Evolutionary conservation across 306 rosid species (phyloP).

Genomic region (Sophora flavescens): DNA sequence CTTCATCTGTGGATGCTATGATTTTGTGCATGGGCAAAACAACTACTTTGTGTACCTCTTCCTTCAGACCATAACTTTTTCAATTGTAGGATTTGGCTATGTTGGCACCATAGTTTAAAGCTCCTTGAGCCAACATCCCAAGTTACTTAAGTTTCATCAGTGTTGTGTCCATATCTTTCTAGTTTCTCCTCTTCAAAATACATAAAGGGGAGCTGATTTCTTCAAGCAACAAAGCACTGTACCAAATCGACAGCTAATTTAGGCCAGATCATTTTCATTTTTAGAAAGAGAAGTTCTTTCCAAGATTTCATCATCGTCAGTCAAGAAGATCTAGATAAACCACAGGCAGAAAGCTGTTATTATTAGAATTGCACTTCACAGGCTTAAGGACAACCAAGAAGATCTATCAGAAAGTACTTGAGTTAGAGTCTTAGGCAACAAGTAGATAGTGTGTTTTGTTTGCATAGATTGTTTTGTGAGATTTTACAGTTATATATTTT

Average conservation of each 20-base stretch:
- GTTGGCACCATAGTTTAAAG: constrained; percentile 94
- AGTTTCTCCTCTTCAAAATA: constrained; percentile 53
- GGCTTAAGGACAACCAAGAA: constrained; percentile 54
- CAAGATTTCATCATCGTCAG: constrained; percentile 39
- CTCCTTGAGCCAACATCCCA: constrained; percentile 43
- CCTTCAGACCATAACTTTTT: constrained; percentile 86
- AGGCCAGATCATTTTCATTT: constrained; percentile 48
- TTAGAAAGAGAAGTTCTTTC: constrained; percentile 48
- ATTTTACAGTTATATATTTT: constrained; percentile 60
- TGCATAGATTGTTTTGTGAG: constrained; percentile 66
- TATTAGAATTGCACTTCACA: constrained; percentile 48
- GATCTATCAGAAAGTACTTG: constrained; percentile 50
- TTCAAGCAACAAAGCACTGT: constrained; percentile 46
- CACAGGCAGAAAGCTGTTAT: constrained; percentile 32
- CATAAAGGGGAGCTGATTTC: constrained; percentile 44
- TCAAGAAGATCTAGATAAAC: constrained; percentile 47
- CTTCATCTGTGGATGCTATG: constrained; percentile 97
- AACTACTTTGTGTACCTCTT: constrained; percentile 91
- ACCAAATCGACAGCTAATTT: constrained; percentile 54
- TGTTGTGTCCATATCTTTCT: constrained; percentile 52
- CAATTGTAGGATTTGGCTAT: constrained; percentile 90
- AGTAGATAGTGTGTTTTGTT: constrained; percentile 56
- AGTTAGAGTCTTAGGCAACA: constrained; percentile 55
- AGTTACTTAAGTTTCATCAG: constrained; percentile 40
- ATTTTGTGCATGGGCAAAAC: constrained; percentile 88